Percentiles rank a stretch among this genome's conserved stretches.
These are phyloP conservation scores for Magnolia officinalis DNA, from an alignment of 164 flowering plant genomes.

Conservation along the genomic window DNA sequence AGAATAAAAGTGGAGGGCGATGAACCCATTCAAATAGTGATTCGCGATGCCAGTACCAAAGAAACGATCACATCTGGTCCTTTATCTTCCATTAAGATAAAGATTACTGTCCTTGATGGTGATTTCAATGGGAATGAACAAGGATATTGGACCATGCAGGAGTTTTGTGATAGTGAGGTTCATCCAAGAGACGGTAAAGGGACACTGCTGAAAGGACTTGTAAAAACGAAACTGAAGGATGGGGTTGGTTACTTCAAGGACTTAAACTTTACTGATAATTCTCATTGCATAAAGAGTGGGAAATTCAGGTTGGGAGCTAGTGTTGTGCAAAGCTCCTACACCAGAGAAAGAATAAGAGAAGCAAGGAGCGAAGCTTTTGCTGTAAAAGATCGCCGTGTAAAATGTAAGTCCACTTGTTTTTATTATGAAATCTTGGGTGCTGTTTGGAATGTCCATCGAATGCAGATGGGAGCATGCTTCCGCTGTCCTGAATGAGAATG, in stretches of 20 bases:
- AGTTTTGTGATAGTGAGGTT: background rate
- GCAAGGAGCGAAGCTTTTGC: background rate
- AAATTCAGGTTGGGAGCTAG: constrained; percentile 3
- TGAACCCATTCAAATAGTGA: background rate
- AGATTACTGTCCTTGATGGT: background rate
- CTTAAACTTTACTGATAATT: background rate
- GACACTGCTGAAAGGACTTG: background rate
- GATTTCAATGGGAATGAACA: background rate
- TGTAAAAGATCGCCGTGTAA: background rate
- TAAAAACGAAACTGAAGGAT: background rate
- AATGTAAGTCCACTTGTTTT: background rate
- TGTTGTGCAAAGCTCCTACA: background rate
- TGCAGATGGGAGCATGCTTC: background rate
- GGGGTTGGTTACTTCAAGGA: background rate
- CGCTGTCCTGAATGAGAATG: background rate
- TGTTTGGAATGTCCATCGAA: background rate
- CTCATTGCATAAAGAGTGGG: background rate
- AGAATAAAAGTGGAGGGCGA: background rate
- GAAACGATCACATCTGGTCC: background rate
- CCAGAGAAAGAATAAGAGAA: background rate
- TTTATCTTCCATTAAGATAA: background rate
- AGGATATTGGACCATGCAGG: background rate
- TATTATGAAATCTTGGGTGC: background rate
- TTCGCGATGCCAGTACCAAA: background rate
- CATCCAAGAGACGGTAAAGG: background rate